Conservation (phyloP, 2,329 filamentous ascomycete species). For the Aureobasidium sp. region DNA sequence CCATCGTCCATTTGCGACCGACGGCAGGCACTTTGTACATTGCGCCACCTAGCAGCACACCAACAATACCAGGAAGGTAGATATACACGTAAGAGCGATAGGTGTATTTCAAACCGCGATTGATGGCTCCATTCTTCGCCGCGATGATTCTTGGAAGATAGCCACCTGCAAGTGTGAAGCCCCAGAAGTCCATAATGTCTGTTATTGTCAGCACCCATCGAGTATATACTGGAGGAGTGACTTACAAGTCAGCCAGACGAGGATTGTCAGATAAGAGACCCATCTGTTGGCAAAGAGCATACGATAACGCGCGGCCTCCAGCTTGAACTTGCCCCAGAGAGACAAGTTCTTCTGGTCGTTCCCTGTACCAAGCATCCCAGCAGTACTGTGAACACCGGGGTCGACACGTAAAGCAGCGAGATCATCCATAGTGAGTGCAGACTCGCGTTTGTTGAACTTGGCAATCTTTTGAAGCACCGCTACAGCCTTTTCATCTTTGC, state of each 20-base stretch:
- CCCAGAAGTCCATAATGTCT: conserved; percentile 45
- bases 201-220: conserved; percentile 26
- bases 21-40: conserved; percentile 41
- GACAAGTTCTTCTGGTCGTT: conserved; percentile 28
- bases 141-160: conserved; percentile 47
- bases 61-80: conserved; percentile 46
- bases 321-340: conserved; percentile 30
- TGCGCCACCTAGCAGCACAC: conserved; percentile 44
- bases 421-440: conserved; percentile 30
- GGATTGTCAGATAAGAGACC: conserved; percentile 40
- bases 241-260: conserved; percentile 42
- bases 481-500: conserved; percentile 47
- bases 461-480: conserved; percentile 39
- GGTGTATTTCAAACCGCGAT: conserved; percentile 40
- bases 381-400: conserved; percentile 25
- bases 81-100: conserved; percentile 51
- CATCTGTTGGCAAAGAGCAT: conserved; percentile 39
- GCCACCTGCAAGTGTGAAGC: conserved; percentile 37
- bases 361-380: conserved; percentile 30
- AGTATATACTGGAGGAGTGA: not conserved
- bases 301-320: conserved; percentile 39
- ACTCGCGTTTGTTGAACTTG: conserved; percentile 34
- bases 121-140: conserved; percentile 42
- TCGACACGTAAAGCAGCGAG: conserved; percentile 30
- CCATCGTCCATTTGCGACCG: conserved; percentile 41